Conservation (phyloP, 2,329 filamentous ascomycete species). For the Allantophomopsis cytisporea region DNA sequence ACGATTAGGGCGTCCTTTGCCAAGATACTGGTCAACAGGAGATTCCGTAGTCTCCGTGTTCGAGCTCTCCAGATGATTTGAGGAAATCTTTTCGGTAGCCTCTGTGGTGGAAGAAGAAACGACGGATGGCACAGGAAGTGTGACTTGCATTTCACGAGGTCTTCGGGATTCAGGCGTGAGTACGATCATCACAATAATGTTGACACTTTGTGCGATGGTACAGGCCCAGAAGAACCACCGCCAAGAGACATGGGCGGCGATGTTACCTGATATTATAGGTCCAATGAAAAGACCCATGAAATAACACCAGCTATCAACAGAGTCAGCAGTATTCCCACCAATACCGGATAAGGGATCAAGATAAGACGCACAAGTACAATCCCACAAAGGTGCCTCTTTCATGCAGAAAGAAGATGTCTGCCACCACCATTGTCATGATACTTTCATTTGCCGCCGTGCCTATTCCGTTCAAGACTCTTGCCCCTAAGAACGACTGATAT, state of each 20-base stretch:
- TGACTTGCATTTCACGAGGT: too few species aligned
- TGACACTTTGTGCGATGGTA: conserved; percentile 16
- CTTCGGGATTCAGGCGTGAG: too few species aligned
- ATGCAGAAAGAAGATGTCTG: conserved; percentile 8
- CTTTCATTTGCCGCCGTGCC: conserved; percentile 20
- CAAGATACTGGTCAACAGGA: too few species aligned
- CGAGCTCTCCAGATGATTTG: too few species aligned
- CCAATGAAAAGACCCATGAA: conserved; percentile 28
- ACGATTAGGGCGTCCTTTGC: too few species aligned
- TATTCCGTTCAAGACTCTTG: conserved; percentile 17
- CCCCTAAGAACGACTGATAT: conserved; percentile 18
- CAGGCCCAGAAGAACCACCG: conserved; percentile 29
- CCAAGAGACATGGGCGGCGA: conserved; percentile 24
- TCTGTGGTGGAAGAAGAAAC: too few species aligned
- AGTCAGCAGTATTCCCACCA: not conserved
- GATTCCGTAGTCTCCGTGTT: too few species aligned
- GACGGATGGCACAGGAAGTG: too few species aligned
- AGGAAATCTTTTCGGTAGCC: too few species aligned
- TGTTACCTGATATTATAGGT: conserved; percentile 30
- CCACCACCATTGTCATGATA: conserved; percentile 21
- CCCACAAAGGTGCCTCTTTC: not conserved
- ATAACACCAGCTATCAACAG: conserved; percentile 15
- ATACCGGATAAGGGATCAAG: too few species aligned
- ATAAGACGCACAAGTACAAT: not conserved
- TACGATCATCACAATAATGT: too few species aligned